Percentiles rank a stretch among this genome's conserved stretches.
phyloP scores from a whole-genome alignment of 2,329 filamentous ascomycete genomes.

The Colletotrichum caudatum region DNA sequence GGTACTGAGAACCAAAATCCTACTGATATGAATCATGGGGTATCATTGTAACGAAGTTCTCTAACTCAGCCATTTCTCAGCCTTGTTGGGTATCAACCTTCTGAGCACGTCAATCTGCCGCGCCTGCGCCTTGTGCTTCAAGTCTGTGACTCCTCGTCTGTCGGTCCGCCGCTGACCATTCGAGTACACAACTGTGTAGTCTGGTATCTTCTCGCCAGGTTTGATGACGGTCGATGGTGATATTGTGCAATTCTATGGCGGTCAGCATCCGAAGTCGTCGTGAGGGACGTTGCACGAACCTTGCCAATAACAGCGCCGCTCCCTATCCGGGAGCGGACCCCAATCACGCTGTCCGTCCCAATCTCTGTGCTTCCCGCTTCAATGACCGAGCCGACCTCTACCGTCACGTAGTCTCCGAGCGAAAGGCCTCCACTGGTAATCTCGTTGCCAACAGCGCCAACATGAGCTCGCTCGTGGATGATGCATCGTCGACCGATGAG shows the following conservation, averaged over 20 bases:
- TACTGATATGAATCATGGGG: slow-evolving; percentile 5
- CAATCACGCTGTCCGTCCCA: slow-evolving; percentile 70
- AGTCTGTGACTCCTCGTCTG: slow-evolving; percentile 69
- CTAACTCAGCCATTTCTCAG: slow-evolving; percentile 39
- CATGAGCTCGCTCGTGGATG: slow-evolving; percentile 75
- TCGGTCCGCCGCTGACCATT: slow-evolving; percentile 70
- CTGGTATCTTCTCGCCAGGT: slow-evolving; percentile 69
- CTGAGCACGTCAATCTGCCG: slow-evolving; percentile 76
- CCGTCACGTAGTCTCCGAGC: slow-evolving; percentile 70
- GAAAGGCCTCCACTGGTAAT: slow-evolving; percentile 62
- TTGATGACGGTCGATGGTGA: slow-evolving; percentile 72
- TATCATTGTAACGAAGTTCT: slow-evolving; percentile 27
- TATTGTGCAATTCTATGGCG: slow-evolving; percentile 74
- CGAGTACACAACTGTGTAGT: slow-evolving; percentile 78
- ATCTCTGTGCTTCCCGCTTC: slow-evolving; percentile 73
- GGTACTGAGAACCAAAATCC: not conserved
- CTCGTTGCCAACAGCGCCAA: slow-evolving; percentile 61
- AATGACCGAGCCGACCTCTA: slow-evolving; percentile 71
- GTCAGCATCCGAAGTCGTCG: slow-evolving; percentile 14
- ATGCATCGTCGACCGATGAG: slow-evolving; percentile 85
- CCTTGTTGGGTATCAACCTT: slow-evolving; percentile 74
- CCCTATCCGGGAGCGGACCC: slow-evolving; percentile 70
- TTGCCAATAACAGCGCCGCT: slow-evolving; percentile 72
- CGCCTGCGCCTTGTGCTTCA: slow-evolving; percentile 72
- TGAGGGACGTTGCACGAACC: slow-evolving; percentile 52